Evolutionary conservation across 164 flowering plant species (phyloP).

Genomic region (Kingdonia uniflora): DNA sequence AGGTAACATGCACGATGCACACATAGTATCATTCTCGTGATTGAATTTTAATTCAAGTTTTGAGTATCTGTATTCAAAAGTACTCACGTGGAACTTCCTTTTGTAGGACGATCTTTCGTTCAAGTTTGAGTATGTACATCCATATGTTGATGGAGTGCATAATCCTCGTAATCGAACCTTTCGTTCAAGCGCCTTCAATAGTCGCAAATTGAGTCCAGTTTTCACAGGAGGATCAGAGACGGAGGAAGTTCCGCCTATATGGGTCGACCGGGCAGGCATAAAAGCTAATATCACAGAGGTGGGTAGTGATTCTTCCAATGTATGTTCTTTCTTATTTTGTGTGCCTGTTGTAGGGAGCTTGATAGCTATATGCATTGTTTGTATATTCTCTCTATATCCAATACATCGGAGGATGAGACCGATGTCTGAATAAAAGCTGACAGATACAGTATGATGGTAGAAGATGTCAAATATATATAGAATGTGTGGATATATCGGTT

Average conservation of each 20-base stretch:
- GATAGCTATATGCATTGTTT: no score
- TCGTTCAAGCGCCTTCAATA: conserved; percentile 83
- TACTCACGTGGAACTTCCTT: background rate
- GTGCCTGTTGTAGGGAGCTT: no score
- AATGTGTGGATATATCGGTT: no score
- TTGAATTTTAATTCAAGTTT: no score
- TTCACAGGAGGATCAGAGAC: conserved; percentile 98
- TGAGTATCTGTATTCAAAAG: background rate
- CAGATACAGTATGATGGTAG: no score
- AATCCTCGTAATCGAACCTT: conserved; percentile 80
- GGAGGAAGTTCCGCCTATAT: conserved; percentile 97
- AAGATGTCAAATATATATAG: no score
- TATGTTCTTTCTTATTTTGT: no score
- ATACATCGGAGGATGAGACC: background rate
- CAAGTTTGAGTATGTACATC: conserved; percentile 97
- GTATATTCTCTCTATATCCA: no score
- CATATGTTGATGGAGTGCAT: conserved; percentile 78
- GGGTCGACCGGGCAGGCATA: conserved; percentile 93
- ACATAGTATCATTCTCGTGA: background rate
- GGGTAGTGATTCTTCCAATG: conserved; percentile 4
- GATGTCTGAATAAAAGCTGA: no score
- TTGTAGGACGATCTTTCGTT: conserved; percentile 93
- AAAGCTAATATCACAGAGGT: conserved; percentile 97
- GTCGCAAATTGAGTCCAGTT: conserved; percentile 93
- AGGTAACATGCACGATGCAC: conserved; percentile 29